Evolutionary conservation across 805 yeast species (phyloP), one percentile per base, ranked within the genome.

Genomic region (Hanseniaspora guilliermondii): DNA sequence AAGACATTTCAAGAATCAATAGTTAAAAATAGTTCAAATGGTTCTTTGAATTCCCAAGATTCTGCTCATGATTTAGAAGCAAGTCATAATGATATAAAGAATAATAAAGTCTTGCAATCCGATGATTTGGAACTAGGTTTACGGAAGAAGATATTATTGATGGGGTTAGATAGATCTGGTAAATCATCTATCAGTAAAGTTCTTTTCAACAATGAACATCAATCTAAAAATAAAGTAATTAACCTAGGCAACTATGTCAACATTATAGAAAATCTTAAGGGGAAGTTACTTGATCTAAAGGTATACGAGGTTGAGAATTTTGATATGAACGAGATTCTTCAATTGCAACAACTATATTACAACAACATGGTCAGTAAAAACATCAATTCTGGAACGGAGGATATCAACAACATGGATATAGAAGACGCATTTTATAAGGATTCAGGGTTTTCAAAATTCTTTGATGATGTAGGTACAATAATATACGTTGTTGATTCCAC

Each of bases 161-260:
- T 88, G 96, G 97, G 97, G 1, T 75, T 88, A 36, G 77, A 96
- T 63, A 68, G 79, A 65, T 85, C 91, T 21, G 98, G 98, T 14
- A 93, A 93, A 68, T 87, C 96, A 8, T 88, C 97, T 3, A 93
- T 93, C 33, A 83, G 96, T 63, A 88, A 91, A 64, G 97, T 93
- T 14, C 94, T 93, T 1, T 93, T 93, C 68, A 96, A 91, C 67
- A 85, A 87, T 64, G 87, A 93, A 95, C 95, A 86, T 64, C 97
- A 98, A 1, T 72, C 88, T 5, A 52, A 52, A 21, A 44, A 44
- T 16, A 52, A 44, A 14, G 55, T 52, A 30, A 52, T 52, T 3
- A 52, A 52, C 22, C 27, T 52, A 11, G 55, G 55, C 2, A 52
- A 44, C 19, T 39, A 40, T 19, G 55, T 52, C 4, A 52, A 44